Evolutionary conservation across 2,329 filamentous ascomycete genomes (phyloP).

Genomic region (Nothophaeocryptopus gaeumannii): DNA sequence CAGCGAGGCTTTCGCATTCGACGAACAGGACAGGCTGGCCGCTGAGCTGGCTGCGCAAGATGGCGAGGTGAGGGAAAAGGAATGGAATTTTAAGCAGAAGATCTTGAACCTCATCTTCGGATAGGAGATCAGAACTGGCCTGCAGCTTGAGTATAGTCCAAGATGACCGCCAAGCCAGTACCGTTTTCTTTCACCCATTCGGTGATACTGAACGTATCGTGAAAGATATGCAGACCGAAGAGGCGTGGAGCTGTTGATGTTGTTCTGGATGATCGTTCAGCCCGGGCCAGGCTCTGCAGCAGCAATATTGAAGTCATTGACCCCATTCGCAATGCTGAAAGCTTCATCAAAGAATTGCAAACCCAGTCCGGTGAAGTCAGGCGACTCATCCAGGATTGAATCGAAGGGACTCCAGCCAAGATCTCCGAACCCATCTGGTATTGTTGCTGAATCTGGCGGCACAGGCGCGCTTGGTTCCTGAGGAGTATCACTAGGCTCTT

Average conservation of each 20-base stretch:
- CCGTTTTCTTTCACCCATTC: too few relatives aligned
- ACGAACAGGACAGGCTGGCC: constrained; percentile 14
- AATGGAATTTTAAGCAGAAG: constrained; percentile 8
- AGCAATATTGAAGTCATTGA: neutral
- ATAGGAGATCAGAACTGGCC: too few relatives aligned
- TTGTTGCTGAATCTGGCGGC: neutral
- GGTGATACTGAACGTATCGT: too few relatives aligned
- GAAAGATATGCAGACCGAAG: too few relatives aligned
- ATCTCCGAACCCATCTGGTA: constrained; percentile 13
- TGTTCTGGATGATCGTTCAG: neutral
- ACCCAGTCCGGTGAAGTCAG: constrained; percentile 12
- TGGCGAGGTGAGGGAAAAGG: constrained; percentile 2
- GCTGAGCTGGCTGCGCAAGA: constrained; percentile 8
- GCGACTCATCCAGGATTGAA: constrained; percentile 14
- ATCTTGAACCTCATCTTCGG: constrained; percentile 7
- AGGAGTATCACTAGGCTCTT: constrained; percentile 2
- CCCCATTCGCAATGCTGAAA: constrained; percentile 16
- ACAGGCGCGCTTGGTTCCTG: constrained; percentile 1
- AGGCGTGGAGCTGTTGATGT: too few relatives aligned
- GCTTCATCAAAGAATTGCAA: constrained; percentile 19
- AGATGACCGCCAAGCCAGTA: too few relatives aligned
- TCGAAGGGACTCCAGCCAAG: constrained; percentile 17
- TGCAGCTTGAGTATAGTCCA: too few relatives aligned
- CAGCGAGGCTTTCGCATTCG: constrained; percentile 18
- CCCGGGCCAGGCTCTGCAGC: neutral